A percentile compares a stretch with the other conserved stretches of the same genome.
These are phyloP conservation scores for Penicillium capsulatum DNA, from an alignment of 2,329 filamentous ascomycete genomes.

Conservation along the genomic window DNA sequence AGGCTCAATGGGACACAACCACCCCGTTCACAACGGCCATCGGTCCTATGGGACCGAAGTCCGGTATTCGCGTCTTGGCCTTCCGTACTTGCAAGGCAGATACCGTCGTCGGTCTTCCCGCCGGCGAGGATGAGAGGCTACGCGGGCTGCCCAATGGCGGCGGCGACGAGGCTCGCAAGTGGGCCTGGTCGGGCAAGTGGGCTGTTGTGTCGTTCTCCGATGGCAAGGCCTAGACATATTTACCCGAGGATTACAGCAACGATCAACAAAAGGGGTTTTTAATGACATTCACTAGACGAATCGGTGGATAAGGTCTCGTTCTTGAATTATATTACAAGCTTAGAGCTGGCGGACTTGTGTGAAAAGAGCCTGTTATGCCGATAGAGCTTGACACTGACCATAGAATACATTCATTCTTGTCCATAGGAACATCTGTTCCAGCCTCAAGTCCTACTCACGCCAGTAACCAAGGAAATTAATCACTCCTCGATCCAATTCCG, in stretches of 20 bases:
- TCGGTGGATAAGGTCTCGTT: too few species aligned
- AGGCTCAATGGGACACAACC: conserved; percentile 78
- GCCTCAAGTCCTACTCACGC: too few species aligned
- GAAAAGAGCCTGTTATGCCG: too few species aligned
- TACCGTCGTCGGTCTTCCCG: conserved; percentile 80
- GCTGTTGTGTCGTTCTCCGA: conserved; percentile 84
- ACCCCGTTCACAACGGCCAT: conserved; percentile 82
- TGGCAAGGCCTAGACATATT: conserved; percentile 57
- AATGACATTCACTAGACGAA: too few species aligned
- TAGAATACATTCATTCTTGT: too few species aligned
- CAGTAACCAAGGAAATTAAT: too few species aligned
- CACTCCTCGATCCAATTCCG: too few species aligned
- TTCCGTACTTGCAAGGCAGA: conserved; percentile 95
- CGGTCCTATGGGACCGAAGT: conserved; percentile 75
- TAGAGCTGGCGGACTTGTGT: too few species aligned
- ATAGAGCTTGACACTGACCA: too few species aligned
- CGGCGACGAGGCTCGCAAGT: conserved; percentile 67
- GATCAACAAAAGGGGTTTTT: not conserved
- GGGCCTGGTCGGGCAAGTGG: conserved; percentile 97
- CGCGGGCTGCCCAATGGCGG: conserved; percentile 65
- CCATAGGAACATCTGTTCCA: too few species aligned
- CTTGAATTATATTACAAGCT: too few species aligned
- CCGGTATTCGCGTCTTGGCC: conserved; percentile 78
- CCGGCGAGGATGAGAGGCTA: conserved; percentile 78
- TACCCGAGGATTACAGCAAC: too few species aligned